A percentile compares a stretch with the other conserved stretches of the same genome.
Evolutionary conservation across 495 filamentous ascomycete genomes (phyloP).

Genomic region (Penicillium riverlandense): DNA sequence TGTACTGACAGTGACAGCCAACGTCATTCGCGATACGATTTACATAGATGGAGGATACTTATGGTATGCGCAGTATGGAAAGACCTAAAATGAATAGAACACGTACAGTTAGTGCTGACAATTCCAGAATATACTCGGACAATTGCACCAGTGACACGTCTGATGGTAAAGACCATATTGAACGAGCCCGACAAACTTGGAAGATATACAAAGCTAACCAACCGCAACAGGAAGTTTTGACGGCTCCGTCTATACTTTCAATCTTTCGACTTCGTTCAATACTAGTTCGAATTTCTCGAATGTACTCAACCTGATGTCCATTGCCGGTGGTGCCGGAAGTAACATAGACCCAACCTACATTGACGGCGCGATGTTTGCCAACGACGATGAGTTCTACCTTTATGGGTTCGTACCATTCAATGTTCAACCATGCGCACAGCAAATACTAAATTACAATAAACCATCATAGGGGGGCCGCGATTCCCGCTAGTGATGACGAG

Average conservation of each 20-base stretch:
- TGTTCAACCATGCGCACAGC: neutral
- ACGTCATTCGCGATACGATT: slow-evolving; percentile 56
- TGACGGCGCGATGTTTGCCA: neutral
- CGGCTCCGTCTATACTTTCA: slow-evolving; percentile 30
- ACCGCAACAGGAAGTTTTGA: slow-evolving; percentile 39
- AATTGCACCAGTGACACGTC: slow-evolving; percentile 7
- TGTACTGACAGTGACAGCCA: slow-evolving; percentile 32
- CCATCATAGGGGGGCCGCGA: neutral
- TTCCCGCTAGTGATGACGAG: slow-evolving; percentile 6
- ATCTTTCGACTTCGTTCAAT: slow-evolving; percentile 44
- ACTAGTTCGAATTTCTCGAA: slow-evolving; percentile 15
- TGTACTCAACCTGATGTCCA: slow-evolving; percentile 3
- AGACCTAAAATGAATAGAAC: too few species aligned
- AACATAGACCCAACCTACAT: too few species aligned
- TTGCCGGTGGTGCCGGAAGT: slow-evolving; percentile 11
- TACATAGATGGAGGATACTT: slow-evolving; percentile 62
- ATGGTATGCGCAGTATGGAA: slow-evolving; percentile 34
- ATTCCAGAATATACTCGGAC: slow-evolving; percentile 15
- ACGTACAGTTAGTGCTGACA: neutral
- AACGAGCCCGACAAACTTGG: neutral
- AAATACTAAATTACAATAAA: neutral
- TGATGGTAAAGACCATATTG: slow-evolving; percentile 4
- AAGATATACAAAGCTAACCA: slow-evolving; percentile 20
- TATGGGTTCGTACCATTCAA: slow-evolving; percentile 7
- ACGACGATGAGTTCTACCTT: neutral